Base-by-base conservation (phyloP, 371 early-diverging fungal species). In the Mortierella sp. region DNA sequence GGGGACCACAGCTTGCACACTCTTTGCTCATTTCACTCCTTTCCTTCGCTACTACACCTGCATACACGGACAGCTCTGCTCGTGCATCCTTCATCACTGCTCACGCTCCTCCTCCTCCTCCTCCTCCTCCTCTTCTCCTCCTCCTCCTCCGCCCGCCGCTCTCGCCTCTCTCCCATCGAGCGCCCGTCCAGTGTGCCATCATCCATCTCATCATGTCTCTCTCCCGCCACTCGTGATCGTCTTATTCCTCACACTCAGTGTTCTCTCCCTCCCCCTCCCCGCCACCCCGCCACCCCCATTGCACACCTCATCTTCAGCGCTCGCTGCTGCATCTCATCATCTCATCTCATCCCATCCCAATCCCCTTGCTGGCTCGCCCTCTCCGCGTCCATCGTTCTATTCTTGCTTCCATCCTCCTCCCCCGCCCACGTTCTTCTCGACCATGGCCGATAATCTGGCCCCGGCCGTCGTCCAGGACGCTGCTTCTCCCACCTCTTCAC, bases 391-490 rank as follows among this genome's bases (percentile, higher is more conserved):
- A 22, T 58, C 54, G 27, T 44, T 47, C 3, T 60, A 34, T 21
- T 60, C 50, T 29, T 54, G 50, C 19, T 57, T 39, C 47, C 24
- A 29, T 6, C 31, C 41, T 28, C 24, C 19, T 16, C 41, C 41
- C 34, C 34, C n/a, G n/a, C n/a, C n/a, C n/a, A n/a, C n/a, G n/a
- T 39, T n/a, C 24, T 48, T 24, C 50, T 29, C 24, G 43, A 47
- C 50, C 57, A 73, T 74, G 76, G 59, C 76, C 51, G 76, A 74
- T 46, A 68, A 64, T 44, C 56, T 64, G 61, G 61, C 67, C 47
- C 50, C 66, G 43, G 57, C 65, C 37, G 40, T 62, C 3, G 57
- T 48, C 24, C 63, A 68, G 56, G 64, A 74, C 14, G 51, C 57
- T 37, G 28, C 61, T 16, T 49, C 50, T 27, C 27, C 50, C 37